Evolutionary conservation across 495 filamentous ascomycete genomes (phyloP).

Genomic region (Durotheca rogersii): DNA sequence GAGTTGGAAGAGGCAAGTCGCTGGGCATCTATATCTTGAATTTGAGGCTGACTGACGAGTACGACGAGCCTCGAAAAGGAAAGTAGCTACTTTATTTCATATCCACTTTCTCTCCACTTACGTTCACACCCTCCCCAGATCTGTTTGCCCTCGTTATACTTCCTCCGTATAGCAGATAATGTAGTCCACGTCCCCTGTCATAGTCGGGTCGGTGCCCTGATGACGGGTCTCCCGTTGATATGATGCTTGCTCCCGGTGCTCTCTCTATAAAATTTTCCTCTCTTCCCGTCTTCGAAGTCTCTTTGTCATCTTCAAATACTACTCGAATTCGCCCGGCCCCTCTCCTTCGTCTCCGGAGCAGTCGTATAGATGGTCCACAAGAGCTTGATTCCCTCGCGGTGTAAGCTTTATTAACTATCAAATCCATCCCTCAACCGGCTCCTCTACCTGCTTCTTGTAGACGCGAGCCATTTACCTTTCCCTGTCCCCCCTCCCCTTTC

Average conservation of each 20-base stretch:
- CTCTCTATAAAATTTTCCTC: constrained; percentile 25
- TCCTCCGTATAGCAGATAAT: constrained; percentile 7
- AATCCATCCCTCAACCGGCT: constrained; percentile 1
- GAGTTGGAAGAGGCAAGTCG: constrained; percentile 21
- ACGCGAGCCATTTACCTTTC: constrained; percentile 20
- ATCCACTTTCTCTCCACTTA: constrained; percentile 28
- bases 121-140: constrained; percentile 31
- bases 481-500: constrained; percentile 5
- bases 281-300: constrained; percentile 9
- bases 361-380: constrained; percentile 8
- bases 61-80: constrained; percentile 26
- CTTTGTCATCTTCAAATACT: constrained; percentile 1
- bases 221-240: constrained; percentile 16
- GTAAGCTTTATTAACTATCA: constrained; percentile 19
- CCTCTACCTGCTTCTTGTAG: constrained; percentile 12
- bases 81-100: constrained; percentile 17
- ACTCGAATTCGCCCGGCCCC: constrained; percentile 6
- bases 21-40: constrained; percentile 14
- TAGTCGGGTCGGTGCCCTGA: constrained; percentile 7
- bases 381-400: constrained; percentile 6
- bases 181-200: constrained; percentile 19
- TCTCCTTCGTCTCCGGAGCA: not conserved
- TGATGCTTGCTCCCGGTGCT: constrained; percentile 9
- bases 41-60: constrained; percentile 33
- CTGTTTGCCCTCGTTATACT: constrained; percentile 23